Base-by-base conservation (phyloP, 2,329 filamentous ascomycete species). In the Ophiostoma sp. region DNA sequence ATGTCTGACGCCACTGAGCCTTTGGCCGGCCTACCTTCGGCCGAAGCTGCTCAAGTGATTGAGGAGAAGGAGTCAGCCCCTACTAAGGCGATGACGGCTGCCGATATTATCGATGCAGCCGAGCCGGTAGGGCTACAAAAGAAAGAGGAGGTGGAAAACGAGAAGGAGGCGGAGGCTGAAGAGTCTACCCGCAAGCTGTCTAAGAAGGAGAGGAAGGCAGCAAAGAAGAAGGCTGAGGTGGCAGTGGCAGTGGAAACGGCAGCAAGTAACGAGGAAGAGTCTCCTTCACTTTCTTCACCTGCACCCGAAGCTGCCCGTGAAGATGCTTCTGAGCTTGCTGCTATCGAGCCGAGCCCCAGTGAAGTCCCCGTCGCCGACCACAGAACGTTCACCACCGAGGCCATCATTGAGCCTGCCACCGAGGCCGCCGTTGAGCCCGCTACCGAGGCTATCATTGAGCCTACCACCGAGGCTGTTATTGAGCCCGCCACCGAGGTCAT, bases 71-170 rank as follows among this genome's bases (percentile, higher is more conserved):
- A 47, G 42, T 64, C 63, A 64, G 63, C 63, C 63, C 63, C 63
- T 64, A 64, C 63, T 64, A 38, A 64, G 63, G 63, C 63, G 63
- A 64, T 64, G 63, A 64, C 41, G 63, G 63, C 63, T 45, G 63
- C 42, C n/a, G 63, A 64, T 8, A 45, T 4, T 27, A 45, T 47
- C 18, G 42, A 47, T 14, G 42, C 63, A 64, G 63, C 63, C 63
- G 42, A 64, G 63, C 63, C 63, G 63, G 63, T 64, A 47, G 63
- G 63, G 63, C 41, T 47, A 47, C 63, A 18, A 27, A 64, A 4
- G 5, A 44, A 38, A 14, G 63, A 64, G 11, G 42, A 44, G 41
- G 41, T 18, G 41, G 27, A 27, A 27, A 27, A 12, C 11, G 9
- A 6, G 62, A 45, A 44, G 62, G 41, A 9, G 16, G 9, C 42